Base-by-base conservation (phyloP, 176 grass and related monocot species). In the Triticum turgidum region DNA sequence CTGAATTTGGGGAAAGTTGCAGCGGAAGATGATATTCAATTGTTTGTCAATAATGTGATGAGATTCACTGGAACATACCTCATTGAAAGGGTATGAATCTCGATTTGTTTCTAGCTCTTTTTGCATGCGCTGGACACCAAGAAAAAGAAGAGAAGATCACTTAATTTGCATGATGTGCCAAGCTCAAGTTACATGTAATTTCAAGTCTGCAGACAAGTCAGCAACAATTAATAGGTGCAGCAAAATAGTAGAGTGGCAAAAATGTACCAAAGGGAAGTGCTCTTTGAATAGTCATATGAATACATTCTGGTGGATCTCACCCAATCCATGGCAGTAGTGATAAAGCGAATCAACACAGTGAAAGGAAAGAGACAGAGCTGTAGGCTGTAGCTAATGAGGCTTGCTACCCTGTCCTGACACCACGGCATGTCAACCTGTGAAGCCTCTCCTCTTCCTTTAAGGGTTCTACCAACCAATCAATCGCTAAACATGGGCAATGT, bases 121-220 rank as follows among this genome's bases (percentile, higher is more conserved):
- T 49, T 92, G 80, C 61, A 97, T 87, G 77, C 39, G 47, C 94
- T 94, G 73, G 51, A 18, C 15, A 18, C 44, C 24, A 79, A 83
- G 15, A 82, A 87, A 62, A 0, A 20, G 20, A 51, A 58, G 15
- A 17, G 77, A 81, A 80, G 59, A 63, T 84, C 14, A 68, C 73
- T 83, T 80, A 44, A 61, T 59, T 77, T 80, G 5, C 39, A 59
- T 9, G 5, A 21, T 27, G 1, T 30, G 58, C 17, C 17, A 86
- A 79, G 68, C 20, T 44, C 32, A 83, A 61, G 4, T 42, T 61
- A 37, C 15, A 83, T 8, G 7, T 0, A 69, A 56, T 67, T 39
- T 38, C 8, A 3, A 25, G 5, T 64, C 1, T 25, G 35, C 1
- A 25, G 63, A 69, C 22, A 78, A 56, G 9, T 24, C 15, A 6